A percentile compares a stretch with the other conserved stretches of the same genome.
Evolutionary conservation across 129 eudicot species (phyloP).

Genomic region (Oenanthe sinensis): DNA sequence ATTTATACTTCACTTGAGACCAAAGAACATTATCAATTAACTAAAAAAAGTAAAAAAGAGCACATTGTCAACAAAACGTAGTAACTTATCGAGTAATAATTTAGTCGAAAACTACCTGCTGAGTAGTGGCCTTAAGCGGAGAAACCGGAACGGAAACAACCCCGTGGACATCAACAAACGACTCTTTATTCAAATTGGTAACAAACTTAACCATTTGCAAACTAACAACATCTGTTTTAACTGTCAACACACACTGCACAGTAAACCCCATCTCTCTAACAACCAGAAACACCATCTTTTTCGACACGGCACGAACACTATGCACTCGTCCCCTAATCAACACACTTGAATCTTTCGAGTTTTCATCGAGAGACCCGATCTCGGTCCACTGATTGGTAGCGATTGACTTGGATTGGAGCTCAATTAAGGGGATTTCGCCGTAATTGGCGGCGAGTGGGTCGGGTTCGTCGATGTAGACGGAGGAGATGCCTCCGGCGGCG

Average conservation of each 20-base stretch:
- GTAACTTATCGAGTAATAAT: too few species aligned
- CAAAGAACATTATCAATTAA: too few species aligned
- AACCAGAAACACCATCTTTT: constrained; percentile 74
- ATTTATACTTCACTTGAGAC: too few species aligned
- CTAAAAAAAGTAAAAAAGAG: too few species aligned
- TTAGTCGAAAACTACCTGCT: constrained; percentile 41
- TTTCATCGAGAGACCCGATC: constrained; percentile 27
- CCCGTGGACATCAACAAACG: constrained; percentile 58
- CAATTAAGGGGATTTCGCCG: constrained; percentile 51
- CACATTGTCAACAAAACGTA: neutral
- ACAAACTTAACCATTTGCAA: constrained; percentile 72
- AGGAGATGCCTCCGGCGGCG: constrained; percentile 41
- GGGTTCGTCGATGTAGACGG: constrained; percentile 28
- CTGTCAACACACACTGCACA: constrained; percentile 78
- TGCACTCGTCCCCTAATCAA: constrained; percentile 61
- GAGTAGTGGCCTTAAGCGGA: constrained; percentile 64
- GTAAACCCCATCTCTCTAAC: constrained; percentile 60
- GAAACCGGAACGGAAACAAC: constrained; percentile 46
- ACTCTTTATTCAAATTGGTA: constrained; percentile 46
- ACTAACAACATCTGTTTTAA: constrained; percentile 50
- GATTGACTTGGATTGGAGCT: constrained; percentile 50
- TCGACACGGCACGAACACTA: constrained; percentile 73
- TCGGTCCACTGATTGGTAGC: constrained; percentile 52
- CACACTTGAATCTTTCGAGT: constrained; percentile 39
- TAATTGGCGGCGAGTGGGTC: constrained; percentile 61